Evolutionary conservation across 305 asterid species (phyloP).

Genomic region (Ilex paraguariensis): DNA sequence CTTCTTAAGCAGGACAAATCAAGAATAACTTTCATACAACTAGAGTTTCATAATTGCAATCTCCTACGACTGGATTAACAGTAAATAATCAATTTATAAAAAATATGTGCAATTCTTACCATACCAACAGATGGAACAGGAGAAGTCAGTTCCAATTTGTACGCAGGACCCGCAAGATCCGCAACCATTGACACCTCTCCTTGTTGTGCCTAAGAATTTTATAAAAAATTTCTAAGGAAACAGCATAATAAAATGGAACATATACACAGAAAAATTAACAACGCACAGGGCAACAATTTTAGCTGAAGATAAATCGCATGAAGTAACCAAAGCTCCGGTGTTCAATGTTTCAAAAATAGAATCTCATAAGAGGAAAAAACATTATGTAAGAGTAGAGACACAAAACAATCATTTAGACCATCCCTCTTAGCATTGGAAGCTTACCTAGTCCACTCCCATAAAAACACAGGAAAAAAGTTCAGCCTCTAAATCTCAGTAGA

Average conservation of each 20-base stretch:
- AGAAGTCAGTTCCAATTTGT: constrained; percentile 64
- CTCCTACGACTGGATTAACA: constrained; percentile 6
- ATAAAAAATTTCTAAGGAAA: not conserved
- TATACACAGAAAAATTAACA: too few species aligned
- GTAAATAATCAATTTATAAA: not conserved
- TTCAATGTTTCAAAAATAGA: too few species aligned
- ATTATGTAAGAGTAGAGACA: too few species aligned
- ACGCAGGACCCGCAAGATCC: constrained; percentile 71
- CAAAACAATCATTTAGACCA: too few species aligned
- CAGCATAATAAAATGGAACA: not conserved
- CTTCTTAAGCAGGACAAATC: constrained; percentile 1
- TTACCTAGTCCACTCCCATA: too few species aligned
- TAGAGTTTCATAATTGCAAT: constrained; percentile 3
- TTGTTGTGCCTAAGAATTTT: constrained; percentile 51
- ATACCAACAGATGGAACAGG: constrained; percentile 67
- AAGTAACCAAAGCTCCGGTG: too few species aligned
- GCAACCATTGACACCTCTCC: constrained; percentile 83
- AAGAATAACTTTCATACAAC: constrained; percentile 3
- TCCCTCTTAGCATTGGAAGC: too few species aligned
- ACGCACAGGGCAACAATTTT: too few species aligned
- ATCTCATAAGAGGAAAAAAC: too few species aligned
- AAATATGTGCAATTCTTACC: constrained; percentile 37
- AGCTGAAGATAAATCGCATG: too few species aligned
- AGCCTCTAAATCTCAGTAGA: too few species aligned
- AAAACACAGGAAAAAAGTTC: too few species aligned